These are phyloP conservation scores for Cladosporium colombiae DNA, from an alignment of 2,329 filamentous ascomycete genomes.

Conservation along the genomic window DNA sequence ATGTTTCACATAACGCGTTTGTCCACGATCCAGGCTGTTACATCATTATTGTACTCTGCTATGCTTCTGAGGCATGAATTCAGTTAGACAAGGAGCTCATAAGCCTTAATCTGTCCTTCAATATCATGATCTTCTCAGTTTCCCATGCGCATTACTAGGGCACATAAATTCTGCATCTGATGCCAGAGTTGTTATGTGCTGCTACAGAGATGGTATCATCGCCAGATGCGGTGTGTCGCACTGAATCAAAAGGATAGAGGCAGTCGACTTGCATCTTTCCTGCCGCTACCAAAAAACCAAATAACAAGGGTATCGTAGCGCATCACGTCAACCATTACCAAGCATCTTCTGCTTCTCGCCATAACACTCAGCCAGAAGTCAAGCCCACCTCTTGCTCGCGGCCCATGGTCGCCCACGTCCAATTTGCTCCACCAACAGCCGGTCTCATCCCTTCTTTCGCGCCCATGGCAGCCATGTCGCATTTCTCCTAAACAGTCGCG, in stretches of 20 bases:
- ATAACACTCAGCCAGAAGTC: background rate
- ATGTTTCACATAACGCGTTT: slow-evolving; percentile 3
- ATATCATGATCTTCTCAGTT: background rate
- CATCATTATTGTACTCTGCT: background rate
- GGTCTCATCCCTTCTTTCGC: slow-evolving; percentile 19
- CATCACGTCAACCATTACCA: slow-evolving; percentile 7
- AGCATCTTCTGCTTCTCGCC: background rate
- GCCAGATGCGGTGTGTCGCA: background rate
- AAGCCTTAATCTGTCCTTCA: background rate
- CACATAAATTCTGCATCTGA: background rate
- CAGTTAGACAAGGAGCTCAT: background rate
- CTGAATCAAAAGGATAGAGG: background rate
- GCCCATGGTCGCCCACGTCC: slow-evolving; percentile 9
- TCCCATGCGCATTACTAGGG: background rate
- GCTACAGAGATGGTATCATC: background rate
- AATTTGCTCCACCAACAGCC: slow-evolving; percentile 5
- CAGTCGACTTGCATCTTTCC: background rate
- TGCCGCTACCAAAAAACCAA: background rate
- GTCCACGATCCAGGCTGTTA: background rate
- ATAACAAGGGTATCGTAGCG: slow-evolving; percentile 18
- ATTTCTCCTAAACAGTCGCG: slow-evolving; percentile 35
- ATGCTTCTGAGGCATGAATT: background rate
- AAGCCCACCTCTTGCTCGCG: slow-evolving; percentile 14
- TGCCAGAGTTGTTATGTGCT: background rate
- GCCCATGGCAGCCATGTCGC: slow-evolving; percentile 20